Conservation (phyloP, 495 filamentous ascomycete genomes). For the Clavariopsis aquatica region DNA sequence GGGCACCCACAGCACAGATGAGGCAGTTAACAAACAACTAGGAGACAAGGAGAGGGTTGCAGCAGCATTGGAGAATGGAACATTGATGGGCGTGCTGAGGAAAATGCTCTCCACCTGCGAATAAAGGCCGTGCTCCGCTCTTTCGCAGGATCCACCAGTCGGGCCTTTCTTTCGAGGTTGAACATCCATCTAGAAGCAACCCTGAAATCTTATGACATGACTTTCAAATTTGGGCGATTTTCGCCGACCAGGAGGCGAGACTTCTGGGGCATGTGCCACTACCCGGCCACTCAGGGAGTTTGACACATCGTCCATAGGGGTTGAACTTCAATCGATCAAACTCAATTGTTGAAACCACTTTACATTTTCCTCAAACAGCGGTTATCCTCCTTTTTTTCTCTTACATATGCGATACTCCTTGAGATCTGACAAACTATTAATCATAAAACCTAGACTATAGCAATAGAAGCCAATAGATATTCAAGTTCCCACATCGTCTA, state of each 20-base stretch:
- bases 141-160: background rate
- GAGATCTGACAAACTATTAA: background rate
- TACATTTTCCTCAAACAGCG: background rate
- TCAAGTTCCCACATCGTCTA: background rate
- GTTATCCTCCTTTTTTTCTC: background rate
- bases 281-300: background rate
- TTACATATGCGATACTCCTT: background rate
- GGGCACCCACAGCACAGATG: slow-evolving; percentile 90
- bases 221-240: background rate
- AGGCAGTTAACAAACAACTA: slow-evolving; percentile 94
- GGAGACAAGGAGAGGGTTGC: slow-evolving; percentile 95
- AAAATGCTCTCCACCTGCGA: slow-evolving; percentile 91
- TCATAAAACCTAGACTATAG: background rate
- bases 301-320: too few species aligned
- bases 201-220: background rate
- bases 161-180: background rate
- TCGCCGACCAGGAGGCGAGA: background rate
- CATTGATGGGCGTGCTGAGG: slow-evolving; percentile 78
- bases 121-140: slow-evolving; percentile 27
- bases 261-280: background rate
- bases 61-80: slow-evolving; percentile 91
- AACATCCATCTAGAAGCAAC: background rate
- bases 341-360: background rate
- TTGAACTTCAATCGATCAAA: background rate
- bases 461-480: background rate